Evolutionary conservation across 192 early-diverging fungal genomes (phyloP), one percentile per base, ranked within the genome.

Genomic region (Coemansia sp.): DNA sequence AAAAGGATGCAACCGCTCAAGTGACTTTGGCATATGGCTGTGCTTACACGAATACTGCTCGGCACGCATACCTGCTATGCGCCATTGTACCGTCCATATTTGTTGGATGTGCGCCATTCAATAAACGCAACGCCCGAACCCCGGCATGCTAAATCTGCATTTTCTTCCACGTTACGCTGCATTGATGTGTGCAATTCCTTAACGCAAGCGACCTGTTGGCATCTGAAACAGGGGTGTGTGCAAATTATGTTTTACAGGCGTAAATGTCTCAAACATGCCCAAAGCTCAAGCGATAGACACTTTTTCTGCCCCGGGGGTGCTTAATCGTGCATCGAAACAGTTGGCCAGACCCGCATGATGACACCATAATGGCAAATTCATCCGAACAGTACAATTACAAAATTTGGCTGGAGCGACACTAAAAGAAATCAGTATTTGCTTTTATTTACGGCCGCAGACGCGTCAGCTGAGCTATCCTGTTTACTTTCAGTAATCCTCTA

Each of bases 331-430:
- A 43, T 43, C 41, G 4, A 43, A n/a, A 15, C 41, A 43, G 0
- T 14, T 15, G 5, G 47, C 47, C 15, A 21, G 47, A 21, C 50
- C 11, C 19, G 14, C 39, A 49, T 65, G 38, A 54, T 54, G 23
- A 0, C 22, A 61, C 60, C 60, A 61, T 61, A 61, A 61, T 45
- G 47, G 22, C 43, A 19, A 25, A 25, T 49, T 49, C 47, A 19
- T 8, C 17, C 17, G 19, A 15, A 19, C 47, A 21, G 47, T 8
- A 49, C 15, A 49, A 49, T 19, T 19, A 49, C 47, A 49, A 17
- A n/a, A 49, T 19, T 49, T 49, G 5, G 47, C 47, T 15, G 4
- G 41, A 15, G 15, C 14, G 2, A 11, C 14, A 4, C 41, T 11
- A n/a, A 43, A 15, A n/a, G 15, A 15, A 43, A 43, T 43, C 41